Conservation (phyloP, 768 basidiomycete species). For the Amanita polypyramis region DNA sequence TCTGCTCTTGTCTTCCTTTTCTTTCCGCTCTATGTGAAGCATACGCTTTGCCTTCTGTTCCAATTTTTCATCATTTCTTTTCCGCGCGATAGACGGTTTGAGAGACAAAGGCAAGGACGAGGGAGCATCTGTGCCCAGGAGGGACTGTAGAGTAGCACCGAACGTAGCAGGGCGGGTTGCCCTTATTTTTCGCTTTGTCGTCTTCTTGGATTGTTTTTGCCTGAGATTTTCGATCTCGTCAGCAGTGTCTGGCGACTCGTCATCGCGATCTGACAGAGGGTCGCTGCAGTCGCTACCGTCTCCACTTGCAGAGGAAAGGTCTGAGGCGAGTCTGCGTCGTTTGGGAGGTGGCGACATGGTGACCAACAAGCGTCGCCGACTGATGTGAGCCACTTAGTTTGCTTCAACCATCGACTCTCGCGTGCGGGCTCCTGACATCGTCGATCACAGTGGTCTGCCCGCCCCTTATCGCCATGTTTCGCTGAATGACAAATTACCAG, state of each 20-base stretch:
- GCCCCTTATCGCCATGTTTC: conserved; percentile 5
- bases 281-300: conserved; percentile 14
- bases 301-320: conserved; percentile 13
- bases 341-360: conserved; percentile 41
- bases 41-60: conserved; percentile 64
- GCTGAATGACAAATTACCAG: conserved; percentile 1
- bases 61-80: conserved; percentile 66
- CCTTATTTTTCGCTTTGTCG: conserved; percentile 72
- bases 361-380: conserved; percentile 1
- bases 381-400: too few relatives aligned
- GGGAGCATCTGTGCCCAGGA: conserved; percentile 63
- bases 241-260: conserved; percentile 37
- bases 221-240: conserved; percentile 53
- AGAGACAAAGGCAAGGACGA: conserved; percentile 66
- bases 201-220: conserved; percentile 63
- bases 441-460: conserved; percentile 4
- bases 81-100: conserved; percentile 60
- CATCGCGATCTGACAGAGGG: conserved; percentile 16
- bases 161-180: conserved; percentile 69
- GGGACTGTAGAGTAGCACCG: conserved; percentile 60
- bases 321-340: conserved; percentile 35
- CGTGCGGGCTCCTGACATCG: conserved; percentile 3
- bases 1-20: conserved; percentile 59
- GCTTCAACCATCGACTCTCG: conserved; percentile 9
- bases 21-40: conserved; percentile 61